Percentiles rank a stretch among this genome's conserved stretches.
Evolutionary conservation across 2,329 filamentous ascomycete genomes (phyloP).

Genomic region (Metarhizium anisopliae): DNA sequence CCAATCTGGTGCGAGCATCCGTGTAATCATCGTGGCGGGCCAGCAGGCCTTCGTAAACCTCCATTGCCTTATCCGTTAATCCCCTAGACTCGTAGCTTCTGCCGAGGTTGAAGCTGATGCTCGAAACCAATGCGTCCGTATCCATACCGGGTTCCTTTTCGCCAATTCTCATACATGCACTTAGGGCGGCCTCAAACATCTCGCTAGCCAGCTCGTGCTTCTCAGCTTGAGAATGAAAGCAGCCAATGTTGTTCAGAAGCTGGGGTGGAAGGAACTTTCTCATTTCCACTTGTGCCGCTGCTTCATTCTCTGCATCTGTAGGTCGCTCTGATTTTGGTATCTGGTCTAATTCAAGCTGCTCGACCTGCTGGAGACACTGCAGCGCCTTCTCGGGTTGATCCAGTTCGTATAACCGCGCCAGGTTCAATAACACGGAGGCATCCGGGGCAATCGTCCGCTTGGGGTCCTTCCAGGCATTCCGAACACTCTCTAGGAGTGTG

Average conservation of each 20-base stretch:
- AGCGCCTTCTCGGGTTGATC: conserved; percentile 84
- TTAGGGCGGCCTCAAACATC: conserved; percentile 85
- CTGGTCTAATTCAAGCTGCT: conserved; percentile 78
- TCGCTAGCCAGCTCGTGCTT: conserved; percentile 72
- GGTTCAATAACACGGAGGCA: conserved; percentile 79
- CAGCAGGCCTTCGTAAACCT: conserved; percentile 79
- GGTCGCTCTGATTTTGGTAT: conserved; percentile 63
- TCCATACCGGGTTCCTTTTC: conserved; percentile 69
- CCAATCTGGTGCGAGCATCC: conserved; percentile 78
- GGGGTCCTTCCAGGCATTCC: conserved; percentile 83
- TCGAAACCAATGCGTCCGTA: conserved; percentile 85
- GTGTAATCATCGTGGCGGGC: conserved; percentile 85
- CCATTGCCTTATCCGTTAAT: conserved; percentile 71
- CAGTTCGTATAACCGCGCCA: conserved; percentile 81
- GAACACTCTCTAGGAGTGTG: conserved; percentile 72
- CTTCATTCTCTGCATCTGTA: conserved; percentile 45
- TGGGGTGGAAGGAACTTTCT: conserved; percentile 80
- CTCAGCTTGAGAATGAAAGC: conserved; percentile 85
- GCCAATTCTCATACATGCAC: conserved; percentile 74
- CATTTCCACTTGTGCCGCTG: conserved; percentile 49
- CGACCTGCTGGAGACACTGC: conserved; percentile 84
- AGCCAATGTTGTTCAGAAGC: conserved; percentile 93
- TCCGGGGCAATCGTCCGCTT: conserved; percentile 78
- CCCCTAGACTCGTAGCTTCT: conserved; percentile 85
- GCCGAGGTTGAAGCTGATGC: conserved; percentile 93